Evolutionary conservation across 176 grass and related monocot genomes (phyloP), one percentile per base, ranked within the genome.

Genomic region (Eremochloa ophiuroides): DNA sequence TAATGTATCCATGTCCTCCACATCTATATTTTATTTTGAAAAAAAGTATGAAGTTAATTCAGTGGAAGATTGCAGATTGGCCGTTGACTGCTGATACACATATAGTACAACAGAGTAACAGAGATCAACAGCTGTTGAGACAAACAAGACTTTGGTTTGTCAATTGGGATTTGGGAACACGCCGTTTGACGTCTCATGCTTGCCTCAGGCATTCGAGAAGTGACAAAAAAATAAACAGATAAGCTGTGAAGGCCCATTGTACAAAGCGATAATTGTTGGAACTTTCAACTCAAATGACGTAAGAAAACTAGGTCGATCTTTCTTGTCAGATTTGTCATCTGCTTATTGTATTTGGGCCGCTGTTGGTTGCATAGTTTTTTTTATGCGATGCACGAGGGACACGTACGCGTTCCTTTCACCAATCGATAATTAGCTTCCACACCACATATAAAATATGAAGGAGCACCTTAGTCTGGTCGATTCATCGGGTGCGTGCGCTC

Each of bases 291-390:
- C 69, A 46, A 7, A 22, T 71, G 71, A 14, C 74, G 46, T 83
- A 39, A 13, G 42, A 55, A 65, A 53, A 7, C 16, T 81, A 39
- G 1, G 29, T 23, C 16, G 15, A 78, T 66, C 16, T 88, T 74
- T 80, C 69, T 86, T 74, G 35, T 27, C 22, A 67, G 60, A 25
- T 58, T 85, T 73, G 42, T 4, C 43, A 25, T 73, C 41, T 53
- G 17, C 7, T 48, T 73, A 63, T 82, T 40, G 25, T 62, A 53
- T 75, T 58, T 38, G 10, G 37, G 69, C 20, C 17, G 5, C 37
- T 34, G 48, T 77, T 60, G 9, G 48, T 76, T 28, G 28, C 27
- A 38, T 25, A 9, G 18, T 64, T 23, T 38, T 18, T 10, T 9
- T n/a, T n/a, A 15, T 70, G 30, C 75, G 47, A 50, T 58, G 6